These are phyloP conservation scores for Sinapis alba DNA, from an alignment of 441 rosid species.

Conservation along the genomic window DNA sequence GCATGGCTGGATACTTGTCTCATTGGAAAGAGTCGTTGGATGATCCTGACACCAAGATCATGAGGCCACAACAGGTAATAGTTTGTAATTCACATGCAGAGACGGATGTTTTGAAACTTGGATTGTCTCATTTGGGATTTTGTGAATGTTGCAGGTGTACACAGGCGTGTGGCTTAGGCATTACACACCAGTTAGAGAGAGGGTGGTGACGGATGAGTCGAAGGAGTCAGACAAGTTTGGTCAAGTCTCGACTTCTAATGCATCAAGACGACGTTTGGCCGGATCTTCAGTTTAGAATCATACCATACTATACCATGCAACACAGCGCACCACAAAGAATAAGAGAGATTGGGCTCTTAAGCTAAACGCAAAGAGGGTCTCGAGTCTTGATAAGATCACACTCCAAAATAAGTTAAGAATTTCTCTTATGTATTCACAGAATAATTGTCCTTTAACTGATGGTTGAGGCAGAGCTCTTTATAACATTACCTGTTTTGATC, in stretches of 20 bases:
- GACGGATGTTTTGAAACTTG: not conserved
- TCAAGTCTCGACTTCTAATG: conserved; percentile 77
- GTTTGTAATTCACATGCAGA: not conserved
- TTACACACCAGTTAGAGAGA: conserved; percentile 66
- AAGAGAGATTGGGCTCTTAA: conserved; percentile 18
- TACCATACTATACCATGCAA: not conserved
- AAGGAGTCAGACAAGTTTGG: conserved; percentile 56
- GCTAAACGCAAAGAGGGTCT: not conserved
- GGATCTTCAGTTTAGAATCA: conserved; percentile 45
- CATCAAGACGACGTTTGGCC: conserved; percentile 74
- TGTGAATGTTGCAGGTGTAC: conserved; percentile 58
- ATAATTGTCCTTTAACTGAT: not conserved
- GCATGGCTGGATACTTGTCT: conserved; percentile 94
- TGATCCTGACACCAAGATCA: conserved; percentile 93
- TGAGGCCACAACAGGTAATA: conserved; percentile 91
- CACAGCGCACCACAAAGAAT: not conserved
- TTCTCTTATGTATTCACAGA: not conserved
- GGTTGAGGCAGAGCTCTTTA: not conserved
- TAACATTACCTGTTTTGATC: too few relatives aligned
- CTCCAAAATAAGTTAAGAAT: not conserved
- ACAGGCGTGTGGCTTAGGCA: conserved; percentile 83
- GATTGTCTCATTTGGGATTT: not conserved
- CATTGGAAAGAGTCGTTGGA: conserved; percentile 94
- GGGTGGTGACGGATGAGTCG: conserved; percentile 42
- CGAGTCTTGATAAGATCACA: conserved; percentile 1